Conservation (phyloP, 805 yeast genomes). For the Clavispora phyllophila region DNA sequence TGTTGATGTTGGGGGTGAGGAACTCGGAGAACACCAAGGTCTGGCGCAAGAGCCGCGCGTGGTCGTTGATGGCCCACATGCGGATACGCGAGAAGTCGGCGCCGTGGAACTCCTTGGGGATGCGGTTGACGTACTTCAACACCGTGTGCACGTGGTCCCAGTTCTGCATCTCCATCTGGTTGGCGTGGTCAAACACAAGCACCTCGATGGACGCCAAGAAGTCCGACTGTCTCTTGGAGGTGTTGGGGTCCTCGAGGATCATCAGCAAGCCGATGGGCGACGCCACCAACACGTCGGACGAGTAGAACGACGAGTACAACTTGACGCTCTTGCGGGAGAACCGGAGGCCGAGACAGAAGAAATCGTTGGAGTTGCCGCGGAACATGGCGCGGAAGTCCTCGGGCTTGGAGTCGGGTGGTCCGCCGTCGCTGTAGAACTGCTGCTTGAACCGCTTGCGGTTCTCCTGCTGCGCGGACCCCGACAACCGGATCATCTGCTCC, state of each 20-base stretch:
- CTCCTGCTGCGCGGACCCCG: slow-evolving; percentile 73
- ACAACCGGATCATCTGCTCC: slow-evolving; percentile 51
- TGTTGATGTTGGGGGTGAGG: slow-evolving; percentile 76
- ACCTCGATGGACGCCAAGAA: slow-evolving; percentile 87
- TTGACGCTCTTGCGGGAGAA: slow-evolving; percentile 84
- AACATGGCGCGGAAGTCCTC: slow-evolving; percentile 76
- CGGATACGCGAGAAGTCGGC: slow-evolving; percentile 90
- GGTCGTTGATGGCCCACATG: slow-evolving; percentile 88
- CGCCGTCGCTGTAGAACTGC: slow-evolving; percentile 57
- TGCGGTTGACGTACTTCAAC: slow-evolving; percentile 61
- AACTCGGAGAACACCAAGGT: slow-evolving; percentile 71
- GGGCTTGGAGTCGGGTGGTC: slow-evolving; percentile 59
- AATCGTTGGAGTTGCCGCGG: slow-evolving; percentile 87
- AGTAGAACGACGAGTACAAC: slow-evolving; percentile 76
- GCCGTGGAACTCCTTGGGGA: slow-evolving; percentile 72
- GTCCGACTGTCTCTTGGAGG: slow-evolving; percentile 62
- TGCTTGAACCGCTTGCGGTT: slow-evolving; percentile 68
- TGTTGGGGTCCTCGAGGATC: slow-evolving; percentile 61
- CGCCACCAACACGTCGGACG: slow-evolving; percentile 81
- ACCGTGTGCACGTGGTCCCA: slow-evolving; percentile 77
- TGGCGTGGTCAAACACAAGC: slow-evolving; percentile 73
- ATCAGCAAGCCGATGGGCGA: slow-evolving; percentile 83
- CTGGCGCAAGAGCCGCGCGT: slow-evolving; percentile 70
- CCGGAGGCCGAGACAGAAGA: slow-evolving; percentile 86
- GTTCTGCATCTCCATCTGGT: slow-evolving; percentile 85